Base-by-base conservation (phyloP, 2,329 filamentous ascomycete genomes). In the Colletotrichum sansevieriae region DNA sequence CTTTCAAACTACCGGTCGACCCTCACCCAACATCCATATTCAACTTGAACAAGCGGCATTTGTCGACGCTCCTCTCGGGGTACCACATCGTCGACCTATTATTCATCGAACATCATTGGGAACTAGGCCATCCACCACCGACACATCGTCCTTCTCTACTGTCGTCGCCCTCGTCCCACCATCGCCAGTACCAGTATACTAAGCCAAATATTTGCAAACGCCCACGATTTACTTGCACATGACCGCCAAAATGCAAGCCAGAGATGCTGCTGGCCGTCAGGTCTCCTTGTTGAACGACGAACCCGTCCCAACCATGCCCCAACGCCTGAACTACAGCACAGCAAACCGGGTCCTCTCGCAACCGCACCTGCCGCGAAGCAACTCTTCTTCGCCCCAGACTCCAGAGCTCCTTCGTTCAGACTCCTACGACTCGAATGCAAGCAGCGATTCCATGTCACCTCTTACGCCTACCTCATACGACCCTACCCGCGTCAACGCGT, bases 221-320 rank as follows among this genome's bases (percentile, higher is more conserved):
- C 8, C 29, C 29, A 9, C 29, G 29, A 8, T 9, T 4, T 12
- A 39, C n/a, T 13, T 22, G 25, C 51, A n/a, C n/a, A 49, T 35
- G n/a, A 25, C 6, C 58, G 29, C 20, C 37, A 76, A 70, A 72
- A 88, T 90, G 85, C 83, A 88, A 70, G 84, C 82, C 60, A 80
- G 83, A 74, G 85, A 90, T 76, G 85, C 87, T 49, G 80, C 83
- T 47, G 88, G 88, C 73, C 85, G 86, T 72, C 81, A 83, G 76
- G 84, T 90, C 75, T 90, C 88, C 59, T 81, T 90, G 10, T 81
- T 90, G 44, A 90, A 90, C 76, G 86, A 89, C 71, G 86, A 88
- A 55, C 75, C 67, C 12, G 22, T 33, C 49, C 64, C 52, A 22
- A 29, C 71, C 47, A 44, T 51, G 35, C 68, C 71, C 44, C 70